Conservation (phyloP, 306 rosid species). For the Styphnolobium japonicum region DNA sequence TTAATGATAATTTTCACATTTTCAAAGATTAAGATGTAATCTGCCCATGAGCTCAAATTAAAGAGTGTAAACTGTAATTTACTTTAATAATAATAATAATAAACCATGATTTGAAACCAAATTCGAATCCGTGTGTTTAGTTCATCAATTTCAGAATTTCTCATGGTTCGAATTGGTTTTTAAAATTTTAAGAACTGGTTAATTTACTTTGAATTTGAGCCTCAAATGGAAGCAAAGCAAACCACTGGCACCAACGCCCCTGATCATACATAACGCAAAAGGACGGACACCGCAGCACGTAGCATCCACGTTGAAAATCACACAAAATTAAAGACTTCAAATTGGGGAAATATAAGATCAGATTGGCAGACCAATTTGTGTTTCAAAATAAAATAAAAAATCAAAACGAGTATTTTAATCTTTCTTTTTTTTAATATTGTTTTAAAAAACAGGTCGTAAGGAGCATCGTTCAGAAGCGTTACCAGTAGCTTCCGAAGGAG, state of each 20-base stretch:
- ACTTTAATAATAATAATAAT: background rate
- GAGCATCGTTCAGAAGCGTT: background rate
- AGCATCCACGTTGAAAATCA: background rate
- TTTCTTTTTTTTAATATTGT: background rate
- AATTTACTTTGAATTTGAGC: background rate
- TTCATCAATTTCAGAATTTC: background rate
- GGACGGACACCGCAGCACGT: background rate
- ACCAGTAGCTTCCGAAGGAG: conserved; percentile 57
- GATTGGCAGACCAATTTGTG: background rate
- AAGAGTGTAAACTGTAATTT: background rate
- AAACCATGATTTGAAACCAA: background rate
- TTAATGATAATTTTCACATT: background rate
- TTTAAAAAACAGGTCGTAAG: background rate
- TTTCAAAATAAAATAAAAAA: background rate
- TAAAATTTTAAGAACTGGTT: background rate
- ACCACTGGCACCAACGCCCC: background rate
- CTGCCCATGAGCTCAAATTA: background rate
- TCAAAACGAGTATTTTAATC: no score
- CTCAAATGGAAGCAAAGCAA: background rate
- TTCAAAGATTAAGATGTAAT: background rate
- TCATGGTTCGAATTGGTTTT: background rate
- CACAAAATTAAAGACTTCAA: background rate
- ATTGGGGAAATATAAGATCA: background rate
- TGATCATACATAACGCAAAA: background rate
- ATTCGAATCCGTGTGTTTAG: background rate